These are phyloP conservation scores for Panus rudis DNA, from an alignment of 768 basidiomycete genomes.

Conservation along the genomic window DNA sequence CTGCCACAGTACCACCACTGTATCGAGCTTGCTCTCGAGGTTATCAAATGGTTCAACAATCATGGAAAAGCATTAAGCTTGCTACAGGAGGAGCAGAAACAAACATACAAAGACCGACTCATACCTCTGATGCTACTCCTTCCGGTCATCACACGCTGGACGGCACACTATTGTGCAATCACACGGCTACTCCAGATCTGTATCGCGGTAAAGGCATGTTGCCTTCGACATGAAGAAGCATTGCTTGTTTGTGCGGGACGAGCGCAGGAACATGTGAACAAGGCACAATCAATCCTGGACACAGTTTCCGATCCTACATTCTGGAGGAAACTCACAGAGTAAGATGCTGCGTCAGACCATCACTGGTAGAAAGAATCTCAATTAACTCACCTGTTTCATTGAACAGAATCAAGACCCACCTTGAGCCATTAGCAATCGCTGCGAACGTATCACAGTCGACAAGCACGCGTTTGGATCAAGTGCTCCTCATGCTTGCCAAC, in stretches of 20 bases:
- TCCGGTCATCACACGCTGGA: slow-evolving; percentile 29
- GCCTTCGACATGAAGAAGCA: slow-evolving; percentile 6
- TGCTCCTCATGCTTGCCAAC: slow-evolving; percentile 26
- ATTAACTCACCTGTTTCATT: not conserved
- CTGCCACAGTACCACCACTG: slow-evolving; percentile 12
- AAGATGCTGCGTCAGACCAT: not conserved
- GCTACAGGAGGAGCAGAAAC: slow-evolving; percentile 21
- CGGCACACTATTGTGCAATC: slow-evolving; percentile 18
- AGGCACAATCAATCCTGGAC: not conserved
- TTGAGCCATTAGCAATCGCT: slow-evolving; percentile 30
- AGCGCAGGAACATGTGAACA: not conserved
- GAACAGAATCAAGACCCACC: slow-evolving; percentile 12
- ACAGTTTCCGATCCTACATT: slow-evolving; percentile 4
- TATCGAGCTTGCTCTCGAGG: slow-evolving; percentile 13
- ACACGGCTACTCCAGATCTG: slow-evolving; percentile 20
- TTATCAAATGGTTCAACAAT: slow-evolving; percentile 29
- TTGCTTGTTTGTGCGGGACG: slow-evolving; percentile 8
- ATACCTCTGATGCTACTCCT: slow-evolving; percentile 18
- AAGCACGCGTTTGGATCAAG: slow-evolving; percentile 25
- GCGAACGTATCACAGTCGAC: slow-evolving; percentile 27
- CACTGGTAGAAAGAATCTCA: not conserved
- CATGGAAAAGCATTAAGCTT: slow-evolving; percentile 24
- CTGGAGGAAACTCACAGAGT: slow-evolving; percentile 6
- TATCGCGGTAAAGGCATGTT: slow-evolving; percentile 9
- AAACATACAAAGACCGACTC: slow-evolving; percentile 1